Evolutionary conservation across 2,329 filamentous ascomycete genomes (phyloP), one percentile per base, ranked within the genome.

Genomic region (Curvularia sp.): DNA sequence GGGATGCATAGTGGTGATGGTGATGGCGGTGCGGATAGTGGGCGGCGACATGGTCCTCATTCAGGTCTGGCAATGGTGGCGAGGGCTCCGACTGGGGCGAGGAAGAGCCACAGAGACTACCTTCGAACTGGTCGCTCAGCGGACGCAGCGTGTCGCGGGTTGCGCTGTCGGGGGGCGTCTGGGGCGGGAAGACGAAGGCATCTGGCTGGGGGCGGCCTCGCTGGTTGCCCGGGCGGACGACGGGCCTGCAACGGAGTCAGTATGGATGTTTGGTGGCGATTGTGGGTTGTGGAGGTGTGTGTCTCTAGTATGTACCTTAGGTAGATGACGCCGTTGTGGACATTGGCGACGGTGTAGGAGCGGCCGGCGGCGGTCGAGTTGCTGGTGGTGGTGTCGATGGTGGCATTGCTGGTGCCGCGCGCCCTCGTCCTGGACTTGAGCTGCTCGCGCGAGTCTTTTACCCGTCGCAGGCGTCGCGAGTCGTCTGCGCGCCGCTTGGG

Each of bases 291-390:
- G 28, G 20, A 26, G 15, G 28, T 12, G 30, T 10, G 1, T 31
- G 10, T 10, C 1, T 31, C 30, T 10, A n/a, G 35, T 39, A 18
- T 28, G 54, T 78, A 81, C 74, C 80, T 78, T 57, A 82, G 74
- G 65, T 82, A 82, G 53, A 83, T 77, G 53, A 78, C 77, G 59
- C 80, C 81, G 71, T 80, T 77, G 66, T 80, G 77, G 49, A 83
- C 77, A 66, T 82, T 82, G 30, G 76, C 78, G 28, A 82, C 80
- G 3, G 80, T 81, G 67, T 82, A 82, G 56, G 79, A 76, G 56
- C 77, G 72, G 24, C 76, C 75, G 41, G 67, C 65, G 7, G 65
- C 62, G 38, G 70, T 72, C 54, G 71, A 64, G 58, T 43, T 69
- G 57, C 62, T 68, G 41, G 67, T 64, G 30, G 65, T 54, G 15